A percentile compares a stretch with the other conserved stretches of the same genome.
Conservation (phyloP, 352 stramenopile species). For the Pythium sukuiense region DNA sequence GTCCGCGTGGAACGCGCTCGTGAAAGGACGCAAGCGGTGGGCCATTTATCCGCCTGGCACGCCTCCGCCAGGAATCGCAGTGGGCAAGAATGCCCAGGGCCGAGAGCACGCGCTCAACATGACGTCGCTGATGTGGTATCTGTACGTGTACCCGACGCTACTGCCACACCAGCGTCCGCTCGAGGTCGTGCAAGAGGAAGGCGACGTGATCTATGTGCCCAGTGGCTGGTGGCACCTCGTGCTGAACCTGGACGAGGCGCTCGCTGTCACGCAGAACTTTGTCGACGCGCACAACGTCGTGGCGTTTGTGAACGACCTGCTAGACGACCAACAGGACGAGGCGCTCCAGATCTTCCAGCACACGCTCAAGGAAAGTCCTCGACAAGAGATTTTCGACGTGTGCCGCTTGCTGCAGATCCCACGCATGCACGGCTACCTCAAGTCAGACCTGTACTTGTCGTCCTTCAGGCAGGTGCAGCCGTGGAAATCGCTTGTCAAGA, state of each 20-base stretch:
- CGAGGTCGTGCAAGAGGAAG: conserved; percentile 89
- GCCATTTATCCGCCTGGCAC: conserved; percentile 92
- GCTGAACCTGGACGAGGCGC: conserved; percentile 93
- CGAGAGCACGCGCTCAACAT: conserved; percentile 68
- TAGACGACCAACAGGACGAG: conserved; percentile 64
- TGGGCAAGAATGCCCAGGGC: conserved; percentile 50
- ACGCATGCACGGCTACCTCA: conserved; percentile 56
- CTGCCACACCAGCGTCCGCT: conserved; percentile 66
- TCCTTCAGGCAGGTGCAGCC: conserved; percentile 59
- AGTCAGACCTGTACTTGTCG: conserved; percentile 55
- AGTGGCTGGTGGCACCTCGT: conserved; percentile 98
- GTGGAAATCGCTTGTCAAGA: conserved; percentile 61
- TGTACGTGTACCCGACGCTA: conserved; percentile 85
- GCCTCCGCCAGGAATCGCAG: conserved; percentile 62
- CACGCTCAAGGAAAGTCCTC: conserved; percentile 33
- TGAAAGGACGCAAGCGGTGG: conserved; percentile 95
- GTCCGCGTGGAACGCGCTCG: conserved; percentile 95
- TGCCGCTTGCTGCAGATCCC: conserved; percentile 67
- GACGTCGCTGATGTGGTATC: conserved; percentile 83
- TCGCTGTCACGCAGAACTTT: conserved; percentile 97
- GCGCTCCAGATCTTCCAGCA: conserved; percentile 56
- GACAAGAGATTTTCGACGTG: conserved; percentile 64
- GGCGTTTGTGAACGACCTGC: conserved; percentile 70
- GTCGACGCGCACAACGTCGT: conserved; percentile 83
- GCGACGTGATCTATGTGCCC: conserved; percentile 97